phyloP scores from a whole-genome alignment of 2,329 filamentous ascomycete species.

The Colletotrichum gloeosporioides region DNA sequence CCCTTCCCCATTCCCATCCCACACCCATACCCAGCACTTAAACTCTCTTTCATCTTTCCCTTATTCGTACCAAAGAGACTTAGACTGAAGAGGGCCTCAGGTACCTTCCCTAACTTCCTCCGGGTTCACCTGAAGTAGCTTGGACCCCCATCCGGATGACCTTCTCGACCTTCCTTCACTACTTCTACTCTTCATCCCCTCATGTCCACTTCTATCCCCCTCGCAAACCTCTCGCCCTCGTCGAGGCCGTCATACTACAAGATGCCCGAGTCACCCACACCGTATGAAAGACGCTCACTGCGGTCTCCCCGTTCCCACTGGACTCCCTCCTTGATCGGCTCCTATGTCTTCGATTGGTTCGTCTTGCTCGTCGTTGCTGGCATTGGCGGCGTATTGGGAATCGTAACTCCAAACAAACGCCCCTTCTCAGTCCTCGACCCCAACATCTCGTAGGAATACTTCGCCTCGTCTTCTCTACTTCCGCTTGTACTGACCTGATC shows the following conservation, averaged over 20 bases:
- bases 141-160: conserved; percentile 1
- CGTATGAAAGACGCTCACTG: conserved; percentile 7
- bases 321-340: conserved; percentile 49
- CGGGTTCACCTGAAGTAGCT: conserved; percentile 19
- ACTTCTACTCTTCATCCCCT: background rate
- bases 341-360: conserved; percentile 79
- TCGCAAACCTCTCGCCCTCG: conserved; percentile 14
- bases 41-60: conserved; percentile 12
- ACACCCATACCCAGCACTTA: background rate
- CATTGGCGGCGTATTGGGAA: conserved; percentile 64
- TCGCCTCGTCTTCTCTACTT: background rate
- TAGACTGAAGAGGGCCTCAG: background rate
- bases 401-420: conserved; percentile 67
- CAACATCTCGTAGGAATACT: conserved; percentile 68
- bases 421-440: conserved; percentile 76
- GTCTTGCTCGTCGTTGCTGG: conserved; percentile 65
- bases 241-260: conserved; percentile 21
- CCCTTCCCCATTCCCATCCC: conserved; percentile 7
- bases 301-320: conserved; percentile 13
- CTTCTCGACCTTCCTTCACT: background rate
- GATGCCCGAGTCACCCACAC: conserved; percentile 36
- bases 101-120: background rate
- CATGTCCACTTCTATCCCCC: conserved; percentile 25
- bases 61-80: background rate
- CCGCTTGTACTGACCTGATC: background rate